These are phyloP conservation scores for Abrus precatorius DNA, from an alignment of 306 rosid genomes.

Conservation along the genomic window DNA sequence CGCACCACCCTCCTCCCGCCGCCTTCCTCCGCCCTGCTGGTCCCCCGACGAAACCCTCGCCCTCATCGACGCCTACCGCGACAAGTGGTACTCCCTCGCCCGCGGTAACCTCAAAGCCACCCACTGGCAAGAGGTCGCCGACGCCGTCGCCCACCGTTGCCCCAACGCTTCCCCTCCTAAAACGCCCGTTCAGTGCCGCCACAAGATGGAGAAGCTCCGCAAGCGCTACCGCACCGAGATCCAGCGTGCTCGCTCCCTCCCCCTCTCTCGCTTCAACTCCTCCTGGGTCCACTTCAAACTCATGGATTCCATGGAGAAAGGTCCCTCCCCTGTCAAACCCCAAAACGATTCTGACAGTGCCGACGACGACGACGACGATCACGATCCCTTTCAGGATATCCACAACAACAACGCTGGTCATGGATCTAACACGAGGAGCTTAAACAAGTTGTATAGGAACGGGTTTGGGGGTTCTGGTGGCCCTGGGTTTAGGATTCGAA, in stretches of 20 bases:
- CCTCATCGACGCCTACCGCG: slow-evolving; percentile 87
- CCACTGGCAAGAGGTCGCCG: slow-evolving; percentile 99
- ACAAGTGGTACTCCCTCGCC: slow-evolving; percentile 97
- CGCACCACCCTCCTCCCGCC: slow-evolving; percentile 63
- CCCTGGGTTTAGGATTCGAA: slow-evolving; percentile 77
- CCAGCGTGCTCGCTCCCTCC: slow-evolving; percentile 84
- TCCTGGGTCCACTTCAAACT: slow-evolving; percentile 94
- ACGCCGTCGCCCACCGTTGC: slow-evolving; percentile 70
- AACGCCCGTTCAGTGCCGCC: slow-evolving; percentile 99
- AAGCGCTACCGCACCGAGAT: slow-evolving; percentile 97
- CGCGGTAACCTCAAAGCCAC: slow-evolving; percentile 94
- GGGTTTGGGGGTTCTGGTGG: slow-evolving; percentile 51
- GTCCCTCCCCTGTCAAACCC: slow-evolving; percentile 62
- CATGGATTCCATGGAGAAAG: slow-evolving; percentile 98
- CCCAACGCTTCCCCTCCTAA: slow-evolving; percentile 85
- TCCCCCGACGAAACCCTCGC: slow-evolving; percentile 95
- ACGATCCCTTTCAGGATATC: slow-evolving; percentile 67
- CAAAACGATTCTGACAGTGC: slow-evolving; percentile 66
- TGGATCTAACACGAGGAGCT: slow-evolving; percentile 62
- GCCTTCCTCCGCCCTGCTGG: slow-evolving; percentile 98
- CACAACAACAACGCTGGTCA: slow-evolving; percentile 52
- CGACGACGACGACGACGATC: slow-evolving; percentile 70
- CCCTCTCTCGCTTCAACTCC: slow-evolving; percentile 71
- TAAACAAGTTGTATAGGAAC: slow-evolving; percentile 71
- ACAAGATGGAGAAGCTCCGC: slow-evolving; percentile 98